Evolutionary conservation across 305 asterid genomes (phyloP), one percentile per base, ranked within the genome.

Genomic region (Fraxinus velutina): DNA sequence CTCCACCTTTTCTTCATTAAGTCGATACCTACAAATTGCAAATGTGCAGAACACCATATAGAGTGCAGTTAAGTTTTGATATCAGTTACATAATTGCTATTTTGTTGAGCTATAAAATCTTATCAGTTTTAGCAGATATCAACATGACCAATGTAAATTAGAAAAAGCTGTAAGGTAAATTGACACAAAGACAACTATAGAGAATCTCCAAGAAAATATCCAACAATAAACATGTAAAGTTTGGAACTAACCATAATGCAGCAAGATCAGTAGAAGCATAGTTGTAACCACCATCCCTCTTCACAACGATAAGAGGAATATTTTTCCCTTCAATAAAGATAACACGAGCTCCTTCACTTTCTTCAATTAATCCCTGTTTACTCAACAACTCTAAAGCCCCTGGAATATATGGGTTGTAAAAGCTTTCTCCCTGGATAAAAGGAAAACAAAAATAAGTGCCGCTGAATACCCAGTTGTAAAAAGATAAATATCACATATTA

Each of bases 241-340:
- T 30, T 77, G 72, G 50, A 86, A 85, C 96, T 88, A 83, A 95
- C 98, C 98, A 93, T 86, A 95, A 81, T 78, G 97, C 97, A 47
- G 97, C 79, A 86, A 95, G 96, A 86, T 95, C 99, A 39, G 99
- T 95, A 62, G 99, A 93, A 80, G 99, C 96, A 83, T 95, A 95
- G 86, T 93, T 95, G 88, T 44, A 95, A 50, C 98, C 98, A 86
- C 99, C 99, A 84, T 95, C 99, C 71, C 83, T 92, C 91, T 95
- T 93, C 85, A 93, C 93, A 81, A 95, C 99, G 79, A 95, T 95
- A 75, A 95, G 92, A 44, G 99, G 98, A 55, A 89, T 89, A 4
- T 84, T 86, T 86, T 91, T 88, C 73, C 97, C 98, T 89, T 92
- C 89, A 81, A 92, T 93, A 86, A 84, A 92, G 86, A 95, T 95